Base-by-base conservation (phyloP, 2,329 filamentous ascomycete species). In the Lachnellula hyalina region DNA sequence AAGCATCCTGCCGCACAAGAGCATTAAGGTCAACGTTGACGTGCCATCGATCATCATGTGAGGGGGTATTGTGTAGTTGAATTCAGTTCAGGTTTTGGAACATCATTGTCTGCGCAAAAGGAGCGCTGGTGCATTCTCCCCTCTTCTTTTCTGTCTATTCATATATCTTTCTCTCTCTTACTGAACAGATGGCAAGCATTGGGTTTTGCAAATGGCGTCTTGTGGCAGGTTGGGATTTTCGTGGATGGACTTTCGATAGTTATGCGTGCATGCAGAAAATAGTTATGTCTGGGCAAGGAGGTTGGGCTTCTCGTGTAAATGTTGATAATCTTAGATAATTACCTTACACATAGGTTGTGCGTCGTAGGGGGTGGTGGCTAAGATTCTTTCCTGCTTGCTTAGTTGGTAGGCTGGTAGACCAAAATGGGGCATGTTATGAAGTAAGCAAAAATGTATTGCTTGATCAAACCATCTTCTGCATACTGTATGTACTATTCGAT, bases 1-100 rank as follows among this genome's bases (percentile, higher is more conserved):
- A 68, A 95, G 89, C 67, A 87, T 99, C 60, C 79, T 99, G 62
- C 93, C 93, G 6, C 93, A 99, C 79, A 99, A 99, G 87, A 94
- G 87, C 73, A 97, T 99, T 82, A 97, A 97, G 83, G 84, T 87
- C 68, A 99, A 99, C 73, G 90, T 99, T 67, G 94, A 99, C 74
- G 83, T 82, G 28, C 83, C 83, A 23, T 82, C 83, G 58, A 85
- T 86, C 63, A 86, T 86, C 69, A 86, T 86, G 83, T 86, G 78
- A 77, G 56, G 38, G 50, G 41, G 23, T 34, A 28, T 9, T 32
- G n/a, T n/a, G 21, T 45, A 12, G 32, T 53, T 12, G 8, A 40
- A 6, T 40, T 5, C 15, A 38, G 35, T n/a, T 32, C 25, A 17
- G 7, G 14, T 40, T 46, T 47, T 48, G 35, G 45, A 21, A 48